A percentile compares a stretch with the other conserved stretches of the same genome.
phyloP scores from a whole-genome alignment of 2,329 filamentous ascomycete genomes.

The Colletotrichum lindemuthianum region DNA sequence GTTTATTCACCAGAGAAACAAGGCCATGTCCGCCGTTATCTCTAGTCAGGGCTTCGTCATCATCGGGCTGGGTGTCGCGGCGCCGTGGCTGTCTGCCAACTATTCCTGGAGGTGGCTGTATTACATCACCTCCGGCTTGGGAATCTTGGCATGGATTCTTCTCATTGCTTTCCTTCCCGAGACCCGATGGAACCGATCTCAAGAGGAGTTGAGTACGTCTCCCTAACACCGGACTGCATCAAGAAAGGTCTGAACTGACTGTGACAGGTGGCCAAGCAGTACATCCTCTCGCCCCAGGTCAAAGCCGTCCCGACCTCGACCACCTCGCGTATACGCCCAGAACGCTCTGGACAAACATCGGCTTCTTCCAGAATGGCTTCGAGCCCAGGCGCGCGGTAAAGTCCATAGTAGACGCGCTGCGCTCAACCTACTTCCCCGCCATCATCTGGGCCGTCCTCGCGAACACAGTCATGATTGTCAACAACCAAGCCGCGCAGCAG shows the following conservation, averaged over 20 bases:
- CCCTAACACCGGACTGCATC: no score
- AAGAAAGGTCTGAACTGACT: neutral
- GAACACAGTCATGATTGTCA: constrained; percentile 44
- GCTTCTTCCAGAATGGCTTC: constrained; percentile 44
- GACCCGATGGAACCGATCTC: constrained; percentile 45
- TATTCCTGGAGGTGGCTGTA: constrained; percentile 49
- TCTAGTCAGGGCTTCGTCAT: constrained; percentile 44
- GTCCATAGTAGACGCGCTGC: constrained; percentile 43
- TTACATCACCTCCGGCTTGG: constrained; percentile 44
- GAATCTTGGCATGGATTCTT: constrained; percentile 45
- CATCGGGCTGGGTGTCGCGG: constrained; percentile 41
- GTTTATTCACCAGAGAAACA: constrained; percentile 50
- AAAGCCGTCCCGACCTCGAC: constrained; percentile 43
- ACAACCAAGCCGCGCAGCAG: constrained; percentile 42
- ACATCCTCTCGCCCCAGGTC: constrained; percentile 40
- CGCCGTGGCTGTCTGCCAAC: constrained; percentile 44
- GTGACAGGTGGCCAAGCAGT: constrained; percentile 26
- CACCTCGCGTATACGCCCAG: constrained; percentile 40
- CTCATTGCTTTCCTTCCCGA: constrained; percentile 47
- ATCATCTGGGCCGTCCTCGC: constrained; percentile 46
- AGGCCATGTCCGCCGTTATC: constrained; percentile 45
- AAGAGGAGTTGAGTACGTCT: constrained; percentile 42
- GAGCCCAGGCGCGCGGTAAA: constrained; percentile 39
- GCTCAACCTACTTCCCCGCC: constrained; percentile 46
- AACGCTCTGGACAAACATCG: constrained; percentile 45